These are phyloP conservation scores for Brassica balearica DNA, from an alignment of 441 rosid genomes.

Conservation along the genomic window DNA sequence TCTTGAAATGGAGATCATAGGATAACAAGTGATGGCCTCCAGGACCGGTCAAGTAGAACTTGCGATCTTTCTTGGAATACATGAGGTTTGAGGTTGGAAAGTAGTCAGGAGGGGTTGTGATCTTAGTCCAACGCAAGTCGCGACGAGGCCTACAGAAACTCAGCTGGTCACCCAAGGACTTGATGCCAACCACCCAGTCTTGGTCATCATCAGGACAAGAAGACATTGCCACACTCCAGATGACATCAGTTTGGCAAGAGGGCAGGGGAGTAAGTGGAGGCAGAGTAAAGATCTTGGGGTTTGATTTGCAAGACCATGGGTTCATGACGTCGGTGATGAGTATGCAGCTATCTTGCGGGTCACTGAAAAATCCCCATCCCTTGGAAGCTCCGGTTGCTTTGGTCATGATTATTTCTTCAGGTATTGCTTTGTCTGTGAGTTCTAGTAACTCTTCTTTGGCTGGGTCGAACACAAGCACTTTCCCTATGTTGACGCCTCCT, in stretches of 20 bases:
- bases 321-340: conserved; percentile 14
- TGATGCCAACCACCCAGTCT: conserved; percentile 24
- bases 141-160: conserved; percentile 24
- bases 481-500: neutral
- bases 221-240: conserved; percentile 11
- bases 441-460: neutral
- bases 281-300: conserved; percentile 9
- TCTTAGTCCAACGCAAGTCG: conserved; percentile 18
- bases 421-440: conserved; percentile 10
- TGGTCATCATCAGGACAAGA: neutral
- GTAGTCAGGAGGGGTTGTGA: neutral
- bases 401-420: neutral
- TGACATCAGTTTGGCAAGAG: neutral
- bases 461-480: conserved; percentile 11
- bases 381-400: conserved; percentile 27
- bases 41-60: conserved; percentile 23
- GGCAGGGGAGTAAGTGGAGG: neutral
- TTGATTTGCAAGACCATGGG: conserved; percentile 24
- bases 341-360: conserved; percentile 19
- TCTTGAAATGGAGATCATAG: neutral
- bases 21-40: conserved; percentile 1
- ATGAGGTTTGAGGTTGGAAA: conserved; percentile 13
- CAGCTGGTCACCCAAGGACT: conserved; percentile 22
- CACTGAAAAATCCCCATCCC: conserved; percentile 12
- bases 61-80: conserved; percentile 21